Conservation (phyloP, 2,329 filamentous ascomycete species). For the Colletotrichum scovillei region DNA sequence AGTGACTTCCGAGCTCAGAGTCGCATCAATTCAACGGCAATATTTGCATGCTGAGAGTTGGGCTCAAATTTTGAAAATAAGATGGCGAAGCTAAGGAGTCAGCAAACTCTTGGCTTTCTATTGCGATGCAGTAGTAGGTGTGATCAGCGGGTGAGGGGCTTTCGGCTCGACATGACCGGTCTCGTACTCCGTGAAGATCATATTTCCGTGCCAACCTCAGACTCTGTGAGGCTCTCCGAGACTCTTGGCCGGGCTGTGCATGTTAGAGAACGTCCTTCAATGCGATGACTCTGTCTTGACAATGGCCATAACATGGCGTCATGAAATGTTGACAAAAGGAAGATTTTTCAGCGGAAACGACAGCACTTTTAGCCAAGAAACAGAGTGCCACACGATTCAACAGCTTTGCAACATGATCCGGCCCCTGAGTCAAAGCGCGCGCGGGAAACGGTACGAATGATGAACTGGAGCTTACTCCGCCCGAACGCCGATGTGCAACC, state of each 20-base stretch:
- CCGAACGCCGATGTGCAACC: constrained; percentile 6
- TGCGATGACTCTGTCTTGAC: not conserved
- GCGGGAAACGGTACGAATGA: not conserved
- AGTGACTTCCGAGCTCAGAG: not conserved
- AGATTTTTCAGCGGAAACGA: not conserved
- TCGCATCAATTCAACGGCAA: not conserved
- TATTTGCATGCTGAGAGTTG: not conserved
- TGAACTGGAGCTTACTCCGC: not conserved
- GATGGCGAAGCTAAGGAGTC: not conserved
- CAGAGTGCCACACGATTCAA: not conserved
- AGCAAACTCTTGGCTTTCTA: constrained; percentile 1
- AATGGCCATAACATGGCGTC: not conserved
- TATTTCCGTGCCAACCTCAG: not conserved
- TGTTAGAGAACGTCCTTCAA: constrained; percentile 2
- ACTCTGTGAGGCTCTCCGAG: constrained; percentile 17
- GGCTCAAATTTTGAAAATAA: not conserved
- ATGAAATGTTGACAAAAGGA: not conserved
- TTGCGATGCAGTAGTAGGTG: not conserved
- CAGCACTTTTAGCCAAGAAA: constrained; percentile 6
- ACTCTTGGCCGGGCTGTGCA: constrained; percentile 28
- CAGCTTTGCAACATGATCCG: constrained; percentile 6
- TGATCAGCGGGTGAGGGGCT: constrained; percentile 9
- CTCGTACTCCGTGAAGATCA: not conserved
- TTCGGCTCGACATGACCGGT: constrained; percentile 9
- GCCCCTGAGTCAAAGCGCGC: constrained; percentile 22